Conservation (phyloP, 441 rosid species). For the Populus tomentosa region DNA sequence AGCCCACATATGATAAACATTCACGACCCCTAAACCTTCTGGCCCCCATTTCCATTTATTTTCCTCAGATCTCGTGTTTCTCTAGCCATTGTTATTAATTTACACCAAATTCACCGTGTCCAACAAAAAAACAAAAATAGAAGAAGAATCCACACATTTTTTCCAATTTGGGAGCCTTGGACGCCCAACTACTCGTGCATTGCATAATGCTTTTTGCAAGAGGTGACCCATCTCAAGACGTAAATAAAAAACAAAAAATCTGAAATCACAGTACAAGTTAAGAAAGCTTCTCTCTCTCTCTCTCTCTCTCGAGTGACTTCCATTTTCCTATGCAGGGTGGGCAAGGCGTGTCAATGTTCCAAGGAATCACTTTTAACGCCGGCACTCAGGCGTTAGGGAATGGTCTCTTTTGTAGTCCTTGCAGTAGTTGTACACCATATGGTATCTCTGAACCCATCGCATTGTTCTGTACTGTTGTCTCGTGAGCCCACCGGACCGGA, state of each 20-base stretch:
- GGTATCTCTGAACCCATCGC: constrained; percentile 75
- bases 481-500: constrained; percentile 65
- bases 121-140: not conserved
- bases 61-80: not conserved
- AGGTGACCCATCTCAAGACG: constrained; percentile 33
- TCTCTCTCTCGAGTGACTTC: not conserved
- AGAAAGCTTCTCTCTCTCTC: not conserved
- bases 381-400: constrained; percentile 81
- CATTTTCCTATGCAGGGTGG: not conserved
- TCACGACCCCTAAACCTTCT: constrained; percentile 2
- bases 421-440: constrained; percentile 75
- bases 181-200: constrained; percentile 18
- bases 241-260: not conserved
- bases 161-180: constrained; percentile 24
- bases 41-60: constrained; percentile 1
- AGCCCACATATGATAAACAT: constrained; percentile 6
- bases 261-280: constrained; percentile 14
- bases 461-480: constrained; percentile 58
- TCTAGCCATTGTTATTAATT: constrained; percentile 3
- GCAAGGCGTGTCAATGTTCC: not conserved
- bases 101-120: constrained; percentile 7
- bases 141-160: not conserved
- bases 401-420: constrained; percentile 69
- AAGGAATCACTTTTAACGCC: constrained; percentile 11
- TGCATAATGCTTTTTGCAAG: constrained; percentile 13